Conservation (phyloP, 805 yeast species). For the Crinitomyces ghanaensis region DNA sequence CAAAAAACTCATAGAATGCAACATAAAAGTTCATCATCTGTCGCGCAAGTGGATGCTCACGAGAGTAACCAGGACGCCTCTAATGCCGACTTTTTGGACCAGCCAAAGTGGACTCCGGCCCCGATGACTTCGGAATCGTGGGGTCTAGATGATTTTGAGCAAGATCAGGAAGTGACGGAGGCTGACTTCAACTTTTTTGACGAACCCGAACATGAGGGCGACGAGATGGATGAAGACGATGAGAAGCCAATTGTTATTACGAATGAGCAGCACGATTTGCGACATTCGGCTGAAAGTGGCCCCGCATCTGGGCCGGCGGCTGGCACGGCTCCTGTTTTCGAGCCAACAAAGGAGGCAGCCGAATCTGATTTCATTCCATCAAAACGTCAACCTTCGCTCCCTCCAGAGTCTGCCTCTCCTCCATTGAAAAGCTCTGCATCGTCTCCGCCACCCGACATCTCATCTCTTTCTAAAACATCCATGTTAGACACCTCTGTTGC, state of each 20-base stretch:
- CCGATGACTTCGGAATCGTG: slow-evolving; percentile 13
- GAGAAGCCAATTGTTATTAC: slow-evolving; percentile 6
- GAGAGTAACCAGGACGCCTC: too few species aligned
- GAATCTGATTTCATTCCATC: too few species aligned
- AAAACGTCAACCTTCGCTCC: too few species aligned
- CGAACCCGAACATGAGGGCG: slow-evolving; percentile 19
- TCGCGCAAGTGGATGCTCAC: too few species aligned
- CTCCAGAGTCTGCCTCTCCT: too few species aligned
- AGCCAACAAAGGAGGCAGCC: too few species aligned
- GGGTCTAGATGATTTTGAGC: slow-evolving; percentile 25
- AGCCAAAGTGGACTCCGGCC: slow-evolving; percentile 15
- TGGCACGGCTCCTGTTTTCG: background rate
- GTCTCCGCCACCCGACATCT: background rate
- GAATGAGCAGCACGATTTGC: too few species aligned
- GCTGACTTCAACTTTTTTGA: slow-evolving; percentile 34
- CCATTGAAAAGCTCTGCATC: too few species aligned
- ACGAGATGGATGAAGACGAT: slow-evolving; percentile 2
- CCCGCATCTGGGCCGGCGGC: background rate
- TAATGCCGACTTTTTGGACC: slow-evolving; percentile 8
- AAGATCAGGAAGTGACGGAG: slow-evolving; percentile 29
- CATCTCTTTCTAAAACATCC: background rate
- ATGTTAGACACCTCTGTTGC: background rate
- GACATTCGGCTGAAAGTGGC: too few species aligned
- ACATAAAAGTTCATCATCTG: too few species aligned
- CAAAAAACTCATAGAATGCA: slow-evolving; percentile 12